Evolutionary conservation across 108 stramenopile species (phyloP).

Genomic region (Cyclotella choctawhatcheeana): DNA sequence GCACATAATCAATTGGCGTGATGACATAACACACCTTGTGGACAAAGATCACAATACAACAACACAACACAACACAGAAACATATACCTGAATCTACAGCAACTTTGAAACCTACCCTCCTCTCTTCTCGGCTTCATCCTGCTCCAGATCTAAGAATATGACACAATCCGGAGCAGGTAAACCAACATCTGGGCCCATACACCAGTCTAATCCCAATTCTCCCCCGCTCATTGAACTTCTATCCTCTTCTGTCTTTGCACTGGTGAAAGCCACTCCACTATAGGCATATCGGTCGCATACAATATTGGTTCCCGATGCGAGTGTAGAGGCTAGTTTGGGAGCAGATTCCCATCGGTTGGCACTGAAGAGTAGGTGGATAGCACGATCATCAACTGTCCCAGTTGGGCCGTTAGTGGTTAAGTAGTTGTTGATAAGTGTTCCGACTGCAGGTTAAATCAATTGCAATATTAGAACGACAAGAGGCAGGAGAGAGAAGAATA

Average conservation of each 20-base stretch:
- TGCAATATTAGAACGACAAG: no score
- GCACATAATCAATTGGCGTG: no score
- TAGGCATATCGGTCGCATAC: conserved; percentile 98
- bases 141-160: conserved; percentile 92
- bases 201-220: conserved; percentile 86
- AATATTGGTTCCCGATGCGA: conserved; percentile 75
- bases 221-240: conserved; percentile 58
- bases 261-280: conserved; percentile 97
- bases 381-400: conserved; percentile 90
- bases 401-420: conserved; percentile 61
- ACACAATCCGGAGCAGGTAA: conserved; percentile 97
- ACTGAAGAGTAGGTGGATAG: conserved; percentile 97
- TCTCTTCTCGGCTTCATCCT: conserved; percentile 87
- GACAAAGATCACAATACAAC: no score
- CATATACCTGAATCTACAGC: background rate
- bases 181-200: conserved; percentile 91
- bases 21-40: no score
- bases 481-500: background rate
- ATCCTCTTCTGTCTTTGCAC: conserved; percentile 78
- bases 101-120: conserved; percentile 90
- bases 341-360: conserved; percentile 99
- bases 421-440: conserved; percentile 94
- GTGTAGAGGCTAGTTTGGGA: conserved; percentile 53
- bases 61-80: background rate
- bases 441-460: no score